Percentiles rank a stretch among this genome's conserved stretches.
These are phyloP conservation scores for Alternaria gaisen DNA, from an alignment of 2,329 filamentous ascomycete species.

Conservation along the genomic window DNA sequence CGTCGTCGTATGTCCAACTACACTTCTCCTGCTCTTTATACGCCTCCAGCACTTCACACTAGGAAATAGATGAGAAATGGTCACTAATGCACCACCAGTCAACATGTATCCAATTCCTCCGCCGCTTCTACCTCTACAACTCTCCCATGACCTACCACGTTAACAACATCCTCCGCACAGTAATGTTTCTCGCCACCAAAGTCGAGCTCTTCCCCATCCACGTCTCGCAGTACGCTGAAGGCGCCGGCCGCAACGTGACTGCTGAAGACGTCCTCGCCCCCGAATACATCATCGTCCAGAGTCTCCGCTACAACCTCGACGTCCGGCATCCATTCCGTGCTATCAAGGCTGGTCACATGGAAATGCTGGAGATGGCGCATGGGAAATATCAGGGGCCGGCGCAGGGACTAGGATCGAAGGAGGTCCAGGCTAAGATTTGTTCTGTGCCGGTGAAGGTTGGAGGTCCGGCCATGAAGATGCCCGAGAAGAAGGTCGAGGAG, in stretches of 20 bases:
- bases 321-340: constrained; percentile 90
- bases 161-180: constrained; percentile 85
- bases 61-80: not conserved
- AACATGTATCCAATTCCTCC: constrained; percentile 88
- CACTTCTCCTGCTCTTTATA: too few relatives aligned
- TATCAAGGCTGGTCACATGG: constrained; percentile 85
- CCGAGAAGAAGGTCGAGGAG: constrained; percentile 43
- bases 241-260: constrained; percentile 62
- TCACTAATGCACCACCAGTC: constrained; percentile 56
- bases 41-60: too few relatives aligned
- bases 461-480: constrained; percentile 22
- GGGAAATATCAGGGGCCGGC: constrained; percentile 60
- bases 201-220: constrained; percentile 84
- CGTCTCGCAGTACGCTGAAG: constrained; percentile 64
- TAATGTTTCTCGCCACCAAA: constrained; percentile 92
- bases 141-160: constrained; percentile 97
- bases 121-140: constrained; percentile 95
- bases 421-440: constrained; percentile 42
- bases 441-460: constrained; percentile 34
- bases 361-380: constrained; percentile 73
- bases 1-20: constrained; percentile 60
- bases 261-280: constrained; percentile 86
- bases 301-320: constrained; percentile 91
- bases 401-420: constrained; percentile 25
- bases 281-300: constrained; percentile 92